phyloP scores from a whole-genome alignment of 208 protist species.

The Trypanosoma scelopori region DNA sequence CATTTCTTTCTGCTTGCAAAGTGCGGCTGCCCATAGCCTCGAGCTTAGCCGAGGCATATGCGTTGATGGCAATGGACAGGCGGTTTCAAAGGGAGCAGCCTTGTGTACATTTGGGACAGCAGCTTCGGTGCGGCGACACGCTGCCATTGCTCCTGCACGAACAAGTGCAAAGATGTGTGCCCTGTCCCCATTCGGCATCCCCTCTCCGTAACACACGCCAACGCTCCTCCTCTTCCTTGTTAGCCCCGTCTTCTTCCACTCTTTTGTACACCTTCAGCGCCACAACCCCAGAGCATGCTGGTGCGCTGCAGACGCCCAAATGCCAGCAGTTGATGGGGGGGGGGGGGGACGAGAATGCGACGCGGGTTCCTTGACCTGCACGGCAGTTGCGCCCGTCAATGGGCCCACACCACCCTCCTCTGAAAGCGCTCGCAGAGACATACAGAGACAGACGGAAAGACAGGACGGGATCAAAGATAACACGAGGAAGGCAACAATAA shows the following conservation, averaged over 20 bases:
- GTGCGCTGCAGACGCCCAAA: no score
- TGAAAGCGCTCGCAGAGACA: no score
- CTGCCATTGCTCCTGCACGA: neutral
- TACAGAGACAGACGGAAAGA: no score
- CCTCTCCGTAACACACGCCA: no score
- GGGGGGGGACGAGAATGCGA: no score
- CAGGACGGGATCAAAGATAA: neutral
- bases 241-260: no score
- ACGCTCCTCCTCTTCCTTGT: no score
- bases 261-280: neutral
- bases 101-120: neutral
- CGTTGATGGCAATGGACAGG: neutral
- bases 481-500: neutral
- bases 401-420: neutral
- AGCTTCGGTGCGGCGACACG: neutral
- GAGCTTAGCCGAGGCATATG: no score
- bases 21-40: neutral
- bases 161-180: neutral
- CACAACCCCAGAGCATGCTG: neutral
- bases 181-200: slow-evolving; percentile 3
- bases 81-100: neutral
- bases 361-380: no score
- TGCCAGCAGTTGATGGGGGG: no score
- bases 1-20: neutral
- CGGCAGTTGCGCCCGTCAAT: neutral